Evolutionary conservation across 176 grass and related monocot species (phyloP), one percentile per base, ranked within the genome.

Genomic region (Panicum miliaceum): DNA sequence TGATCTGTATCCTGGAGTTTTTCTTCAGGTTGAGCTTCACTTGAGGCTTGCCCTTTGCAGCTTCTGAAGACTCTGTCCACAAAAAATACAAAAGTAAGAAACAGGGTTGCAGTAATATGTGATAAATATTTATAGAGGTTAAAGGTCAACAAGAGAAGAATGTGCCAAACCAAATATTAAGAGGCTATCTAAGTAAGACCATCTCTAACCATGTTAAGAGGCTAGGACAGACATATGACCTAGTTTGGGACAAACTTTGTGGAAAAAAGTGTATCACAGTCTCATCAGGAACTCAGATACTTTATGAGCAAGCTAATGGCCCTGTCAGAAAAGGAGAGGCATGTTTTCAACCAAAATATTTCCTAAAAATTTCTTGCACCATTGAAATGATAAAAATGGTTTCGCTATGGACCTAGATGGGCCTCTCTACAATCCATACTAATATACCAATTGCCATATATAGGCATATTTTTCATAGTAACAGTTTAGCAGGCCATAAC

Each of bases 1-100:
- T 92, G 70, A 95, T 86, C 76, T 95, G 86, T 71, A 95, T 43
- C 46, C 72, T 92, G 75, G 93, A 86, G 52, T 63, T 71, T 84
- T 90, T 94, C 79, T 94, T 95, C 80, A 95, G 38, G 75, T 43
- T 84, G 62, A 95, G 64, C 80, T 90, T 90, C 75, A 62, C n/a
- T 50, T 83, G 46, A 64, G 88, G 16, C 85, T 95, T 95, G 57
- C 83, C 59, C 6, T 62, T 90, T n/a, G 74, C 69, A 67, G 68
- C 72, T 38, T 75, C 72, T 4, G 80, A 90, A 78, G 90, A 86
- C 4, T 69, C 93, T 92, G 67, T 22, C 11, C 42, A 76, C 57
- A 50, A 22, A 89, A 89, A 72, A 63, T 8, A 77, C 26, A 45
- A 56, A 64, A 43, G 18, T 58, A 61, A 78, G 22, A 66, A 68